Evolutionary conservation across 2,329 filamentous ascomycete genomes (phyloP), one percentile per base, ranked within the genome.

Genomic region (Lachnellula cervina): DNA sequence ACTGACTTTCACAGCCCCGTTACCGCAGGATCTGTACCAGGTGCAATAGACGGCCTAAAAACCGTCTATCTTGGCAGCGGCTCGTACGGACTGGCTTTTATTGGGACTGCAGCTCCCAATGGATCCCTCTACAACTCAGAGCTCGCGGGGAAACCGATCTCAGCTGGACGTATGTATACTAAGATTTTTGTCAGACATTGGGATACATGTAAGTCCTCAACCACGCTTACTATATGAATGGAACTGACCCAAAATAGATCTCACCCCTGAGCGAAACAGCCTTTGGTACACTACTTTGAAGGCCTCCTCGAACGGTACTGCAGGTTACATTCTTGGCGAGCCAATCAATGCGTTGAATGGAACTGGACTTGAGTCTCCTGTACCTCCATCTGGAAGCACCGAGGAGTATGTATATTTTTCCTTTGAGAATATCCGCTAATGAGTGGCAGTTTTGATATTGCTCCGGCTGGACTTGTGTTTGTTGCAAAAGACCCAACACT

Each of bases 401-500:
- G 59, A 64, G 19, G 54, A 59, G 62, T 63, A 54, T 50, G 59
- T 51, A 23, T 11, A 16, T 17, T 14, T 4, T 21, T 35, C 17
- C 4, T 4, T 25, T 5, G 25, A 21, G n/a, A 32, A 49, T 7
- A 14, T 4, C 3, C 38, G 37, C 51, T 63, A 23, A 63, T 23
- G 21, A 19, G 7, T 17, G 7, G 40, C 16, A 65, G 63, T 34
- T 65, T 57, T 52, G 61, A 61, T 44, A 62, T 66, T 25, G 43
- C 51, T 11, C 28, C 51, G 4, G 55, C 52, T 21, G 62, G 64
- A 23, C 52, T 66, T 13, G 60, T 57, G 6, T 64, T 64, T 65
- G 82, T 90, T 9, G 81, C 89, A 8, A 90, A 89, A 63, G 88
- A 66, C 23, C 56, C 56, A 19, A 62, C 43, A 6, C 49, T 64